phyloP scores from a whole-genome alignment of 148 eudicot genomes.

The Rhododendron simsii region DNA sequence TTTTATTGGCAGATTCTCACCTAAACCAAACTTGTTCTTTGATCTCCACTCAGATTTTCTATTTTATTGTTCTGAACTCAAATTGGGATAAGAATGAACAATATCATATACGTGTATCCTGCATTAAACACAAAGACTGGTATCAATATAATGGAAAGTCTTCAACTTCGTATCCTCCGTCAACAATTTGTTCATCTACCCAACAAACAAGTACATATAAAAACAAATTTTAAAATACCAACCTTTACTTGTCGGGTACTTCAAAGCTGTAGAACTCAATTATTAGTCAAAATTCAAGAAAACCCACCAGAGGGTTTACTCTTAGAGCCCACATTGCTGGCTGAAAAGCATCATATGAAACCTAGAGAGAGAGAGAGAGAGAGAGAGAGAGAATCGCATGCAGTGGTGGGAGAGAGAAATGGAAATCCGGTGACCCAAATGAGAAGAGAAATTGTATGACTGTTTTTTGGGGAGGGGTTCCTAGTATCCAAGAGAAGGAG shows the following conservation, averaged over 20 bases:
- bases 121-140: conserved; percentile 7
- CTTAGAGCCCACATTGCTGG: conserved; percentile 7
- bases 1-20: conserved; percentile 16
- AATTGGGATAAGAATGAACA: not conserved
- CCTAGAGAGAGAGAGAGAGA: not conserved
- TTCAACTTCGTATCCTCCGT: conserved; percentile 33
- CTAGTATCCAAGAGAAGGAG: not conserved
- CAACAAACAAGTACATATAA: conserved; percentile 4
- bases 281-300: conserved; percentile 12
- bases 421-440: not conserved
- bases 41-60: not conserved
- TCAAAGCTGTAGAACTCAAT: conserved; percentile 12
- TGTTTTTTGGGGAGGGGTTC: not conserved
- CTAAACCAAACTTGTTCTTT: conserved; percentile 24
- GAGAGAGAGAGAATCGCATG: conserved; percentile 2
- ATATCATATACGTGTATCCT: not conserved
- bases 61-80: not conserved
- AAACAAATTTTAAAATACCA: conserved; percentile 10
- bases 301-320: conserved; percentile 10
- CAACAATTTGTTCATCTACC: conserved; percentile 64
- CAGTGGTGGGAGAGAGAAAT: not conserved
- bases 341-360: not conserved
- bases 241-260: conserved; percentile 28
- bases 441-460: not conserved
- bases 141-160: conserved; percentile 7